phyloP scores from a whole-genome alignment of 345 rosid species.

The Gossypium longicalyx region DNA sequence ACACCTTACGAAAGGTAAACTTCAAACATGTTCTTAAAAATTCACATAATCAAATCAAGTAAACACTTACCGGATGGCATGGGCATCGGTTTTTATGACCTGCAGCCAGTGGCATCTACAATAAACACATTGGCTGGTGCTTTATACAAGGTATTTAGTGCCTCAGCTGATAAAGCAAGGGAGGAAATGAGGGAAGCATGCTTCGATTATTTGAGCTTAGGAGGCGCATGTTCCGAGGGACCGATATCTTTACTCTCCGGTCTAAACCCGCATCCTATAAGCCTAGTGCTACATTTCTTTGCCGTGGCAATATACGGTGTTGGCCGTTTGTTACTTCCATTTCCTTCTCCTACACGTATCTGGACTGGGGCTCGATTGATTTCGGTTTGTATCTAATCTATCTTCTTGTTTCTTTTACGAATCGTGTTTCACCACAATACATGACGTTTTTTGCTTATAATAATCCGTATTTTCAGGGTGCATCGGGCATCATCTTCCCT shows the following conservation, averaged over 20 bases:
- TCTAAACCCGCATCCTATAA: slow-evolving; percentile 34
- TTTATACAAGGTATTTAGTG: slow-evolving; percentile 29
- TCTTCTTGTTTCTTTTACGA: neutral
- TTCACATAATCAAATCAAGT: neutral
- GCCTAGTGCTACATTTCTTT: slow-evolving; percentile 35
- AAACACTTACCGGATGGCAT: neutral
- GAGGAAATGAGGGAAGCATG: slow-evolving; percentile 37
- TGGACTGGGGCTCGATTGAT: slow-evolving; percentile 32
- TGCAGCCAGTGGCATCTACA: slow-evolving; percentile 40
- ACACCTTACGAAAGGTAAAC: slow-evolving; percentile 44
- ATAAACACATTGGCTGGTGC: slow-evolving; percentile 42
- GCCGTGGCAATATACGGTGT: slow-evolving; percentile 32
- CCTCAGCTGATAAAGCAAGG: slow-evolving; percentile 28
- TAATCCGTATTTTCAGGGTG: slow-evolving; percentile 7
- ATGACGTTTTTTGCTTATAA: neutral
- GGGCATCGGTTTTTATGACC: neutral
- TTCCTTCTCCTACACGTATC: slow-evolving; percentile 29
- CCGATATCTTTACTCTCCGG: slow-evolving; percentile 37
- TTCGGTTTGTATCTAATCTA: slow-evolving; percentile 22
- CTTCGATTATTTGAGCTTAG: slow-evolving; percentile 38
- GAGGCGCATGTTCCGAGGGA: slow-evolving; percentile 34
- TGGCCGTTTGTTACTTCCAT: slow-evolving; percentile 30
- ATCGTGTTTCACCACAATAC: neutral
- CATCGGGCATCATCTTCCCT: slow-evolving; percentile 19
- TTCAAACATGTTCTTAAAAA: neutral